Conservation (phyloP, 2,329 filamentous ascomycete species). For the Plectosphaerella cucumerina region DNA sequence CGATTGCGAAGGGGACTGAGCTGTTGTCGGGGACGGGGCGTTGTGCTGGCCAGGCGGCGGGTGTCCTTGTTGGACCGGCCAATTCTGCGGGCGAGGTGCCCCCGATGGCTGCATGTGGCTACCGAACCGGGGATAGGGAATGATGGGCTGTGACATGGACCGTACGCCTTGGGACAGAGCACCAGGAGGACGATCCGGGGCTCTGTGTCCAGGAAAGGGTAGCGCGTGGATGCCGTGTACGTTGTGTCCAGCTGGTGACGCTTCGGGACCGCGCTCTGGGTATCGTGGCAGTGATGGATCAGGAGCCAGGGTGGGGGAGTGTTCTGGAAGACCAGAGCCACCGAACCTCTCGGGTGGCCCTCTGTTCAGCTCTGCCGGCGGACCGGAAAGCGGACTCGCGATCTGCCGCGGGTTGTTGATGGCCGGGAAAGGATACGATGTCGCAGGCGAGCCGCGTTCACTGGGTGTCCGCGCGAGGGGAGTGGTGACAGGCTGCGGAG, state of each 20-base stretch:
- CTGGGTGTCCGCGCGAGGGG: conserved; percentile 23
- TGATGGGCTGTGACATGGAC: conserved; percentile 29
- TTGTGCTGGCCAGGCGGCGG: too few species aligned
- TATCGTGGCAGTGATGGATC: background rate
- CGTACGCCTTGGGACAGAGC: conserved; percentile 22
- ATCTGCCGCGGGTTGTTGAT: conserved; percentile 22
- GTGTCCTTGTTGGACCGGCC: too few species aligned
- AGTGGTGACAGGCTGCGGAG: conserved; percentile 24
- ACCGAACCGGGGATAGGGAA: conserved; percentile 4
- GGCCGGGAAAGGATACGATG: conserved; percentile 24
- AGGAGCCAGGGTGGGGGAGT: background rate
- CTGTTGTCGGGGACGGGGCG: too few species aligned
- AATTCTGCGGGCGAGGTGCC: background rate
- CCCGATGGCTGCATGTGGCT: background rate
- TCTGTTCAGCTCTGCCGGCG: background rate
- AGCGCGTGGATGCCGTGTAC: background rate
- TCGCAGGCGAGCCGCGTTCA: conserved; percentile 25
- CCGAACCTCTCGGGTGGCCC: background rate
- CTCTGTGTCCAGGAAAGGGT: background rate
- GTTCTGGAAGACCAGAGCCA: background rate
- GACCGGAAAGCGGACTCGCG: conserved; percentile 21
- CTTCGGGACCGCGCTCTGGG: background rate
- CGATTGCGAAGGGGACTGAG: background rate
- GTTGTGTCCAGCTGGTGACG: background rate
- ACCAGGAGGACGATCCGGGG: background rate